These are phyloP conservation scores for Colletotrichum tabaci DNA, from an alignment of 2,329 filamentous ascomycete species.

Conservation along the genomic window DNA sequence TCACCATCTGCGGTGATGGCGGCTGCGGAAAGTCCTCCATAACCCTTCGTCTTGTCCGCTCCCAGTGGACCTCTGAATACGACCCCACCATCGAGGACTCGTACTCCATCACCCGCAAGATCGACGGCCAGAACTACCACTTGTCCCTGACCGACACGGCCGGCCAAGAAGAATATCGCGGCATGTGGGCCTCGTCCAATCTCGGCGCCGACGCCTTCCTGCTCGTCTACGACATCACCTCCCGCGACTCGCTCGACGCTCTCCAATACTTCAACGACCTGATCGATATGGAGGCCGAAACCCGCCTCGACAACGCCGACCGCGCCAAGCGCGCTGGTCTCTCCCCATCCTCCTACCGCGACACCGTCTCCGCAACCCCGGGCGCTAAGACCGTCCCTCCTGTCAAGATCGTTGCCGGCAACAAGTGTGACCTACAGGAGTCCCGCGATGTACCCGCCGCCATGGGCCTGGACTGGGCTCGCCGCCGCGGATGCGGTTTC, in stretches of 20 bases:
- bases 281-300: constrained; percentile 87
- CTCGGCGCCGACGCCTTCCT: constrained; percentile 86
- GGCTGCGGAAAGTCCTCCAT: constrained; percentile 90
- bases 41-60: constrained; percentile 85
- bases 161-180: constrained; percentile 91
- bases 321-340: constrained; percentile 63
- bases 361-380: constrained; percentile 50
- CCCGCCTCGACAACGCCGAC: constrained; percentile 73
- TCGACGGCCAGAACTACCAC: constrained; percentile 86
- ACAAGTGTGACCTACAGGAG: constrained; percentile 87
- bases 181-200: constrained; percentile 87
- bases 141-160: constrained; percentile 86
- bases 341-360: constrained; percentile 49
- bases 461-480: constrained; percentile 83
- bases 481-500: constrained; percentile 81
- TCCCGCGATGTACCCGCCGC: constrained; percentile 78
- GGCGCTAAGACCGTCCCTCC: constrained; percentile 73
- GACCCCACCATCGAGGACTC: constrained; percentile 88
- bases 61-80: constrained; percentile 88
- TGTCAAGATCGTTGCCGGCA: constrained; percentile 87
- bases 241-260: constrained; percentile 75
- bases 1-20: constrained; percentile 90
- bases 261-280: constrained; percentile 86
- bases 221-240: constrained; percentile 90
- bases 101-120: constrained; percentile 84